Conservation (phyloP, 75 land plant genomes). For the Pseudotsuga menziesii region DNA sequence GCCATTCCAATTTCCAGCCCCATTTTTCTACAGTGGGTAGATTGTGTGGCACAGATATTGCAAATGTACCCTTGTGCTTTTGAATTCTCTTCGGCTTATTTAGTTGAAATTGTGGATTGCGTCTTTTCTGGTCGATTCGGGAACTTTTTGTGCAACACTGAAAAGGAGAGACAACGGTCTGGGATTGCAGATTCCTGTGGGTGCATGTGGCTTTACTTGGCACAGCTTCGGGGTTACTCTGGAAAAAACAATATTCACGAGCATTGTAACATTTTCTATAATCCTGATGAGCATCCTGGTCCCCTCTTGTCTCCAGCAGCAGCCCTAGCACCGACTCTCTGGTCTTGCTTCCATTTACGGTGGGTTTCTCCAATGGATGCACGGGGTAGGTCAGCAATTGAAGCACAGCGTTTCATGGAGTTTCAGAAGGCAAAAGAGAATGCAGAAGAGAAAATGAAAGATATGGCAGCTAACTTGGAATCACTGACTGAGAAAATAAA, state of each 20-base stretch:
- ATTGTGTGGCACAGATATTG: constrained; percentile 87
- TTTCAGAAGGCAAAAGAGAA: constrained; percentile 59
- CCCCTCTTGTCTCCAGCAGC: constrained; percentile 91
- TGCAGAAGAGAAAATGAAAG: constrained; percentile 63
- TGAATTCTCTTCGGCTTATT: constrained; percentile 86
- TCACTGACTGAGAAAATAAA: constrained; percentile 39
- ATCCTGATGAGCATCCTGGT: constrained; percentile 42
- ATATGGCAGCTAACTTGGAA: constrained; percentile 32
- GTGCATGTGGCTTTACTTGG: constrained; percentile 85
- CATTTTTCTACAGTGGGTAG: constrained; percentile 74
- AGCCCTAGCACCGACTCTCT: constrained; percentile 82
- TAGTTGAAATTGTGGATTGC: constrained; percentile 89
- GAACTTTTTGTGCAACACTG: constrained; percentile 95
- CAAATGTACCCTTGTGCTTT: constrained; percentile 94
- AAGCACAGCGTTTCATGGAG: constrained; percentile 37
- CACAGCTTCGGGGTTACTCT: constrained; percentile 43
- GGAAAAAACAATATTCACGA: constrained; percentile 53
- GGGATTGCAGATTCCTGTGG: constrained; percentile 66
- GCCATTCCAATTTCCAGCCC: too few species aligned
- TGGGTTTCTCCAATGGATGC: constrained; percentile 83
- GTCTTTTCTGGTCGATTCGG: constrained; percentile 94
- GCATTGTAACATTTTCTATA: constrained; percentile 80
- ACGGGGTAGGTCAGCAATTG: constrained; percentile 62
- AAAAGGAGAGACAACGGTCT: constrained; percentile 81
- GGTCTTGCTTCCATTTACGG: constrained; percentile 93